phyloP scores from a whole-genome alignment of 805 yeast species.

The Yarrowia osloensis region DNA sequence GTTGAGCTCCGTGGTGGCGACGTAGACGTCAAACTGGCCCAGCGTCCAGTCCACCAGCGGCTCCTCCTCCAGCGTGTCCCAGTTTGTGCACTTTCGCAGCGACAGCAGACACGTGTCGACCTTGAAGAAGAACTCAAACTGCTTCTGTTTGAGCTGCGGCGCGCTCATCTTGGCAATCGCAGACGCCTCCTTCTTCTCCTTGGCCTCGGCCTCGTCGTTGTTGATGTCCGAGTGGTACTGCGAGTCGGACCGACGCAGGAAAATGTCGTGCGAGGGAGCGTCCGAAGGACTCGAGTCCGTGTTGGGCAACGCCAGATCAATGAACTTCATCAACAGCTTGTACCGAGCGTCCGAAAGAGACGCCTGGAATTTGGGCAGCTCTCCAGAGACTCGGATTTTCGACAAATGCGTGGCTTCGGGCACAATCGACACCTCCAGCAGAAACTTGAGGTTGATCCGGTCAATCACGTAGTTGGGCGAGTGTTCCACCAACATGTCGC shows the following conservation, averaged over 20 bases:
- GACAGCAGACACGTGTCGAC: constrained; percentile 65
- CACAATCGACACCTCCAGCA: constrained; percentile 79
- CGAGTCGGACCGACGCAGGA: not conserved
- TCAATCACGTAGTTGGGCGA: constrained; percentile 69
- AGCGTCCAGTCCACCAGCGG: constrained; percentile 74
- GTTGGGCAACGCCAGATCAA: constrained; percentile 70
- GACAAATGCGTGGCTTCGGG: constrained; percentile 79
- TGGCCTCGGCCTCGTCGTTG: not conserved
- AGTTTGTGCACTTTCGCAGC: constrained; percentile 66
- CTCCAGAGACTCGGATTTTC: constrained; percentile 69
- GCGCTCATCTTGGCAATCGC: constrained; percentile 10
- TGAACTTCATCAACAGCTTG: constrained; percentile 76
- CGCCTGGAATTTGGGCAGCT: constrained; percentile 69
- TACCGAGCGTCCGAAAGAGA: constrained; percentile 87
- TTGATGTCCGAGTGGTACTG: constrained; percentile 18
- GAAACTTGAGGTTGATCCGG: constrained; percentile 68
- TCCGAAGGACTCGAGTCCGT: constrained; percentile 44
- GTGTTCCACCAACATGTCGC: constrained; percentile 50
- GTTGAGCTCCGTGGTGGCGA: constrained; percentile 58
- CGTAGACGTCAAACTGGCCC: constrained; percentile 60
- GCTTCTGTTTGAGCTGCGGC: constrained; percentile 51
- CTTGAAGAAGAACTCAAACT: constrained; percentile 70
- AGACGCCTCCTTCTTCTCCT: not conserved
- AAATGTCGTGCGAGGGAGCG: constrained; percentile 35
- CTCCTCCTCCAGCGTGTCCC: constrained; percentile 59